phyloP scores from a whole-genome alignment of 2,329 filamentous ascomycete genomes.

The Pseudogymnoascus destructans region DNA sequence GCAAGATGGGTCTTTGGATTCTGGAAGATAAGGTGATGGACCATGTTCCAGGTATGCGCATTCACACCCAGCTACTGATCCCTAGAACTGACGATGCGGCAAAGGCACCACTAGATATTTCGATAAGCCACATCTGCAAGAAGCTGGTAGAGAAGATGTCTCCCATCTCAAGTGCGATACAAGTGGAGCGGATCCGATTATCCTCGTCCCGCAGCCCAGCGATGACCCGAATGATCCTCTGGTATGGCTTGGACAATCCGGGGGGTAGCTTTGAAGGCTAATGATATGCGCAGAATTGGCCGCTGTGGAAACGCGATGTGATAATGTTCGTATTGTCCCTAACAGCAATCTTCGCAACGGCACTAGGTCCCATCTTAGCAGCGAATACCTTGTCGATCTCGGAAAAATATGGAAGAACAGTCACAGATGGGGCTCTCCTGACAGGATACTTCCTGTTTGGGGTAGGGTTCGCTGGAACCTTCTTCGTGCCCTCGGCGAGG shows the following conservation, averaged over 20 bases:
- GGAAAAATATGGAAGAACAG: slow-evolving; percentile 47
- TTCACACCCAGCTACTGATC: neutral
- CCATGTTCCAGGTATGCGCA: slow-evolving; percentile 57
- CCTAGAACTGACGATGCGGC: neutral
- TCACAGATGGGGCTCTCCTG: slow-evolving; percentile 66
- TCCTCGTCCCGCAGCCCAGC: slow-evolving; percentile 81
- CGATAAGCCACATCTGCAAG: slow-evolving; percentile 41
- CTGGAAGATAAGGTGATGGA: slow-evolving; percentile 52
- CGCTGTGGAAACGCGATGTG: slow-evolving; percentile 70
- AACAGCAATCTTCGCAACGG: slow-evolving; percentile 69
- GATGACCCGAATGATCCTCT: slow-evolving; percentile 85
- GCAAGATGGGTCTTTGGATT: slow-evolving; percentile 57
- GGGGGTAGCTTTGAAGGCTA: slow-evolving; percentile 8
- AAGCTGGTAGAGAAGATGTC: slow-evolving; percentile 26
- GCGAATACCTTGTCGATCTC: slow-evolving; percentile 74
- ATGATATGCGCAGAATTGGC: slow-evolving; percentile 53
- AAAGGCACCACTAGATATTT: slow-evolving; percentile 51
- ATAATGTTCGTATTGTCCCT: slow-evolving; percentile 69
- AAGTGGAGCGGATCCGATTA: slow-evolving; percentile 53
- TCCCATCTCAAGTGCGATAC: slow-evolving; percentile 57
- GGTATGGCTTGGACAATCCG: slow-evolving; percentile 29
- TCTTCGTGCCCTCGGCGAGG: slow-evolving; percentile 77
- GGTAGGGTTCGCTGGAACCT: slow-evolving; percentile 64
- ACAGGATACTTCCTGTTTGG: slow-evolving; percentile 83
- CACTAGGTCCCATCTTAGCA: slow-evolving; percentile 74